phyloP scores from a whole-genome alignment of 1,284 basidiomycete species.

The Naganishia liquefaciens region DNA sequence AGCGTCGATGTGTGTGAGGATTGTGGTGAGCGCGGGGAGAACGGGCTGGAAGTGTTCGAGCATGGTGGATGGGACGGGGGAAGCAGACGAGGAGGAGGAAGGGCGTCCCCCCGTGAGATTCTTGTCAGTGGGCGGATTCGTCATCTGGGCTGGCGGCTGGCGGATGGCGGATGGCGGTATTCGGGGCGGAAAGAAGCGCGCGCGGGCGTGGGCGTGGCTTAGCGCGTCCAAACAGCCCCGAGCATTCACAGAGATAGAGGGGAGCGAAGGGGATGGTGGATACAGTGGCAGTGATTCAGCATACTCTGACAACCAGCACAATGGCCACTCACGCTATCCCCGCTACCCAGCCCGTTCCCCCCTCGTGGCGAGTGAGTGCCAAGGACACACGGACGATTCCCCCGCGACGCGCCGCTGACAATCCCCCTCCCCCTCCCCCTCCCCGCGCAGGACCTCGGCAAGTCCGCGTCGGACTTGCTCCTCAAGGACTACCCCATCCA shows the following conservation, averaged over 20 bases:
- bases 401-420: background rate
- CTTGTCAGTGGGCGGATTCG: background rate
- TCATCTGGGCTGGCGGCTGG: no score
- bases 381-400: background rate
- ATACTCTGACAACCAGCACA: background rate
- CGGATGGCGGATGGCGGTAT: no score
- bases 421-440: background rate
- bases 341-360: slow-evolving; percentile 26
- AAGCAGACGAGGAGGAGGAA: background rate
- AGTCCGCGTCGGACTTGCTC: slow-evolving; percentile 93
- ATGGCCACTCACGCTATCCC: slow-evolving; percentile 11
- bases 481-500: slow-evolving; percentile 89
- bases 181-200: no score
- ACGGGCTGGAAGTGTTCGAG: background rate
- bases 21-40: background rate
- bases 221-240: no score
- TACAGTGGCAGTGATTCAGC: no score
- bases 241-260: no score
- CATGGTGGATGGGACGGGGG: background rate
- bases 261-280: no score
- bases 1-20: slow-evolving; percentile 7
- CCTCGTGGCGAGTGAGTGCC: slow-evolving; percentile 21
- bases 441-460: slow-evolving; percentile 77
- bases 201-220: no score
- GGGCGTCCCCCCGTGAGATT: background rate